Percentiles rank a stretch among this genome's conserved stretches.
Conservation (phyloP, 345 rosid genomes). For the Salix viminalis region DNA sequence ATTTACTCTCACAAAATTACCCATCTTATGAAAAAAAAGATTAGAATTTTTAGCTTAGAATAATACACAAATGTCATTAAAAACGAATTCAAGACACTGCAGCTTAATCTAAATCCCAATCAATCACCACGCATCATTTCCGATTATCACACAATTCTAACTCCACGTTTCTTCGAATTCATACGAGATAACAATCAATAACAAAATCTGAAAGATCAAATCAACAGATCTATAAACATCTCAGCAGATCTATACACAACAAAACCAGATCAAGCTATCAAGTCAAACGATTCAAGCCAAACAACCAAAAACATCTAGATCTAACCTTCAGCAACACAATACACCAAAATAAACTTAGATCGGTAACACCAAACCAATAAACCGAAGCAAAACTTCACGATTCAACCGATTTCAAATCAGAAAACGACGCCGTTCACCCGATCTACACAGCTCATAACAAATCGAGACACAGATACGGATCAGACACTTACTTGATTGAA, state of each 20-base stretch:
- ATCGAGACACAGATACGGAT: background rate
- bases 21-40: background rate
- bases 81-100: background rate
- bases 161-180: background rate
- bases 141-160: background rate
- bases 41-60: background rate
- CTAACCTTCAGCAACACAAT: constrained; percentile 12
- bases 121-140: background rate
- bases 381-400: background rate
- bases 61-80: background rate
- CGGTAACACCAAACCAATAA: background rate
- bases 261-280: constrained; percentile 16
- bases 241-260: constrained; percentile 17
- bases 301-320: constrained; percentile 13
- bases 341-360: constrained; percentile 6
- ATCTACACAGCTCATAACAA: background rate
- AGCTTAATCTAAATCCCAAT: background rate
- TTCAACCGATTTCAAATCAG: background rate
- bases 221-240: background rate
- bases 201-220: background rate
- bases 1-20: no score
- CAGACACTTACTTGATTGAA: background rate
- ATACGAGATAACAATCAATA: no score
- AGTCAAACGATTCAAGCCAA: background rate
- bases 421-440: background rate